Evolutionary conservation across 2,329 filamentous ascomycete species (phyloP).

Genomic region (Fusarium musae): DNA sequence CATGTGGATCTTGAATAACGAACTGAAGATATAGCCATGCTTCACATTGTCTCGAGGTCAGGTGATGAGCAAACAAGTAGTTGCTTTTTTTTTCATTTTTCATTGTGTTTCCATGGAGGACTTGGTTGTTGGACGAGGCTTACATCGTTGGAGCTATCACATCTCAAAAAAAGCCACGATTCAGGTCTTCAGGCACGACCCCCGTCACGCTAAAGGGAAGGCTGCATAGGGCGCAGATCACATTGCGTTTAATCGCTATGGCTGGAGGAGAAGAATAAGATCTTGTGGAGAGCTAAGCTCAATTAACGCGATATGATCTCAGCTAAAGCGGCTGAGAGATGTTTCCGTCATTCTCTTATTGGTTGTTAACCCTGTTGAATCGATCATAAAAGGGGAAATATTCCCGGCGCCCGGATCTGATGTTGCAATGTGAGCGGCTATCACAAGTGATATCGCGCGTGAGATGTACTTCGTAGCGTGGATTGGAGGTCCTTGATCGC

Average conservation of each 20-base stretch:
- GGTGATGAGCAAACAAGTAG: slow-evolving; percentile 7
- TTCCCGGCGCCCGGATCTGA: slow-evolving; percentile 21
- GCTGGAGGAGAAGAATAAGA: neutral
- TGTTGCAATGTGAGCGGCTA: slow-evolving; percentile 15
- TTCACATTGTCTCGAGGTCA: neutral
- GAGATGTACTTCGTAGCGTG: neutral
- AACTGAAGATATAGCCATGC: neutral
- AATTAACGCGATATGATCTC: slow-evolving; percentile 16
- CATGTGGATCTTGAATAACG: neutral
- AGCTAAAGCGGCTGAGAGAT: neutral
- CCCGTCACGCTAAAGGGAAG: slow-evolving; percentile 28
- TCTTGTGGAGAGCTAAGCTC: neutral
- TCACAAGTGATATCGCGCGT: slow-evolving; percentile 9
- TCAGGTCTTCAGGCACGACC: neutral
- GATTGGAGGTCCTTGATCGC: neutral
- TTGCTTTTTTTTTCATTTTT: neutral
- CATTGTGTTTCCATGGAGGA: neutral
- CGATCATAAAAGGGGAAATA: neutral
- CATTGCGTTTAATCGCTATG: neutral
- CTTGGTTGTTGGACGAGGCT: neutral
- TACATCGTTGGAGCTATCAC: slow-evolving; percentile 26
- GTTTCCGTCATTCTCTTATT: slow-evolving; percentile 6
- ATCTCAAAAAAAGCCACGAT: slow-evolving; percentile 36
- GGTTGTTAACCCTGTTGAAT: slow-evolving; percentile 1
- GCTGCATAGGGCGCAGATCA: slow-evolving; percentile 19